These are phyloP conservation scores for Sclerotinia trifoliorum DNA, from an alignment of 2,329 filamentous ascomycete genomes.

Conservation along the genomic window DNA sequence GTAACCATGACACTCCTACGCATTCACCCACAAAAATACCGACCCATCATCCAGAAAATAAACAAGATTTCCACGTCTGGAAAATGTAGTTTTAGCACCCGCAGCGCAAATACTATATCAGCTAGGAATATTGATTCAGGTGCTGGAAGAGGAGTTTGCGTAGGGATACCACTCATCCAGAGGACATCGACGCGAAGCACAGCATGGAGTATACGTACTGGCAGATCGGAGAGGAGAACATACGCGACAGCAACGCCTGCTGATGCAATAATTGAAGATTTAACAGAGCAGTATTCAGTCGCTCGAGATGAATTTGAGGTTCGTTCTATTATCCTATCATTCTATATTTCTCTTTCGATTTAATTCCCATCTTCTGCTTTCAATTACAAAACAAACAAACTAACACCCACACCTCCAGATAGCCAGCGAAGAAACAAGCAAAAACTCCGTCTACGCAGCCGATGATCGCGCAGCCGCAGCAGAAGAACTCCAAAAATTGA, in stretches of 20 bases:
- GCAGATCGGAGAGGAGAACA: not conserved
- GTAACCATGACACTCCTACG: not conserved
- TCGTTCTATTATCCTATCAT: too few relatives aligned
- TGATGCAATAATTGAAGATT: slow-evolving; percentile 9
- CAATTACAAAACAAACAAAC: not conserved
- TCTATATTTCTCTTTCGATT: too few relatives aligned
- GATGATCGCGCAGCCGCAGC: slow-evolving; percentile 47
- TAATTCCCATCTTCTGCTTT: too few relatives aligned
- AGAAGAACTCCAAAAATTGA: slow-evolving; percentile 45
- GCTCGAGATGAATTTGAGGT: slow-evolving; percentile 49
- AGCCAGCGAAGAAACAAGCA: slow-evolving; percentile 47
- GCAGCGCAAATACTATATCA: not conserved
- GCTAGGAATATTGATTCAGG: not conserved
- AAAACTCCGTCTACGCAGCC: slow-evolving; percentile 46
- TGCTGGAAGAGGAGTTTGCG: not conserved
- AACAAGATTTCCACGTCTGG: not conserved
- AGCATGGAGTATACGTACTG: not conserved
- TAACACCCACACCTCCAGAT: slow-evolving; percentile 34
- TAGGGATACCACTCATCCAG: not conserved
- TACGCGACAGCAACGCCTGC: not conserved
- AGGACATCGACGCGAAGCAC: not conserved
- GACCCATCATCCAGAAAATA: not conserved
- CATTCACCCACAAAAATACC: not conserved
- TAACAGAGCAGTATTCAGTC: slow-evolving; percentile 39
- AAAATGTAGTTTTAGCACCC: too few relatives aligned